phyloP scores from a whole-genome alignment of 192 early-diverging fungal species.

The Coemansia sp. region DNA sequence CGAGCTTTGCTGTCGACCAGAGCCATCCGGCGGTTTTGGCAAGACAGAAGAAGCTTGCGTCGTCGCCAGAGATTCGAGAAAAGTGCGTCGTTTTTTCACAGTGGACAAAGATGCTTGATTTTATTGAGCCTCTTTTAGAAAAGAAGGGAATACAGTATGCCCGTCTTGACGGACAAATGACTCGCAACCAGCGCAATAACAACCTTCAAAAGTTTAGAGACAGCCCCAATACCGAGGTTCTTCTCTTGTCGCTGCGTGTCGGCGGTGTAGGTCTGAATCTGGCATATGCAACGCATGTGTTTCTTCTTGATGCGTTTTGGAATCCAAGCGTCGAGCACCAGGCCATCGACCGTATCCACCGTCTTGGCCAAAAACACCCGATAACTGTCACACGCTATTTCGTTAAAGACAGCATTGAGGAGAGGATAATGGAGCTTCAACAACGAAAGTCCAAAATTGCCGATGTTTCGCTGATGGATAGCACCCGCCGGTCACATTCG shows the following conservation, averaged over 20 bases:
- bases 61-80: slow-evolving; percentile 33
- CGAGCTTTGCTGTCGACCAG: slow-evolving; percentile 41
- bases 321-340: slow-evolving; percentile 77
- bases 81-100: slow-evolving; percentile 96
- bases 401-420: slow-evolving; percentile 76
- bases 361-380: slow-evolving; percentile 68
- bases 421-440: slow-evolving; percentile 83
- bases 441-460: slow-evolving; percentile 67
- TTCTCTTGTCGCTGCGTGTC: slow-evolving; percentile 70
- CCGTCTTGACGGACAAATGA: slow-evolving; percentile 79
- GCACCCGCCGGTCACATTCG: slow-evolving; percentile 21
- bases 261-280: slow-evolving; percentile 76
- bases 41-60: slow-evolving; percentile 22
- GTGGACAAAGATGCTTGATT: slow-evolving; percentile 82
- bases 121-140: slow-evolving; percentile 62
- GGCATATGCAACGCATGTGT: slow-evolving; percentile 71
- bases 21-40: slow-evolving; percentile 29
- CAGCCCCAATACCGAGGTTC: slow-evolving; percentile 60
- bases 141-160: slow-evolving; percentile 61
- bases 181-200: slow-evolving; percentile 60
- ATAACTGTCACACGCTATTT: slow-evolving; percentile 72
- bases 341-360: slow-evolving; percentile 81
- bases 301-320: slow-evolving; percentile 79
- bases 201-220: slow-evolving; percentile 65
- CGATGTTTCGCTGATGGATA: slow-evolving; percentile 56